These are phyloP conservation scores for Fusarium luffae DNA, from an alignment of 2,329 filamentous ascomycete genomes.

Conservation along the genomic window DNA sequence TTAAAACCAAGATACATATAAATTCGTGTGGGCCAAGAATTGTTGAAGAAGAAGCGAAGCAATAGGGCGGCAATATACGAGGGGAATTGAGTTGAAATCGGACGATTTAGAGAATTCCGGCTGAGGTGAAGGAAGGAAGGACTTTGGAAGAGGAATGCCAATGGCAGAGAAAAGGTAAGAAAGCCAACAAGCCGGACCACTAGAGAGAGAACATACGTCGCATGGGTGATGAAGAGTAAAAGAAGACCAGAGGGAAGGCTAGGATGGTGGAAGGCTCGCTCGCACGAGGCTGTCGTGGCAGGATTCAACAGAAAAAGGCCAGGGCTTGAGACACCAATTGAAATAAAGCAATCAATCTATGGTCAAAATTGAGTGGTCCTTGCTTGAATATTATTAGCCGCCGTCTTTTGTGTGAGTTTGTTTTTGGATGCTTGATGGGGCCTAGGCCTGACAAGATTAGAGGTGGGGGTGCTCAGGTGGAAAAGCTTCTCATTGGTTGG, in stretches of 20 bases:
- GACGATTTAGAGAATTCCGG: slow-evolving; percentile 17
- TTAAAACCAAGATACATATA: slow-evolving; percentile 11
- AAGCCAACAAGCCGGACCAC: slow-evolving; percentile 18
- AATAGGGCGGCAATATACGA: slow-evolving; percentile 26
- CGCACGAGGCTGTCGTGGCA: slow-evolving; percentile 46
- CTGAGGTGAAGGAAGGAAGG: slow-evolving; percentile 16
- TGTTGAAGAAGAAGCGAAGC: slow-evolving; percentile 20
- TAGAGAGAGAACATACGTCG: slow-evolving; percentile 14
- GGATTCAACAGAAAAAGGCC: slow-evolving; percentile 14
- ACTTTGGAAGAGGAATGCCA: slow-evolving; percentile 12
- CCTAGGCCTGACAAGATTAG: slow-evolving; percentile 2
- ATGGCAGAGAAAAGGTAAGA: slow-evolving; percentile 17
- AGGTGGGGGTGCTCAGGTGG: background rate
- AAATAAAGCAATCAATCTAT: background rate
- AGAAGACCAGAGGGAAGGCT: slow-evolving; percentile 39
- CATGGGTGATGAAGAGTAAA: slow-evolving; percentile 13
- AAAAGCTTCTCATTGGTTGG: slow-evolving; percentile 3
- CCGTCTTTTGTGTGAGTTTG: background rate
- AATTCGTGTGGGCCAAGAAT: slow-evolving; percentile 19
- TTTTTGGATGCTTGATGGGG: slow-evolving; percentile 2
- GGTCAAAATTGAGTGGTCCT: background rate
- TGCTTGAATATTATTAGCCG: background rate
- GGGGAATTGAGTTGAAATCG: slow-evolving; percentile 26
- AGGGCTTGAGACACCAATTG: background rate
- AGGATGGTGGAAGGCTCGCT: slow-evolving; percentile 47